Conservation (phyloP, 257 asterid genomes). For the Rehmannia glutinosa region DNA sequence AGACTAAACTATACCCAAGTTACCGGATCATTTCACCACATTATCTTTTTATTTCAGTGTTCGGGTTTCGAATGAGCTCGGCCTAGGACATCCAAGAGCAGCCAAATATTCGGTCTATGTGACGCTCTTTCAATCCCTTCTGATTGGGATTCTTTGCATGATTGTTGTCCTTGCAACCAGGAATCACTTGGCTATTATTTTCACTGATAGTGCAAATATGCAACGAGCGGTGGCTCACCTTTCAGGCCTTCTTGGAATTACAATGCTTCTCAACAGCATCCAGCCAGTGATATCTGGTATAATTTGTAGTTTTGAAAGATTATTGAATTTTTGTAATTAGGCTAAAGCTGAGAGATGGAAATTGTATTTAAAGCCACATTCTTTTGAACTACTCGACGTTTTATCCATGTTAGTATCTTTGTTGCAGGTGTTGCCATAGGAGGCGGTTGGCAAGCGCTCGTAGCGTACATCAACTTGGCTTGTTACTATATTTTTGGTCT, state of each 20-base stretch:
- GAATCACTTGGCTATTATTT: constrained; percentile 40
- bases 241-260: constrained; percentile 46
- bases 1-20: too few species aligned
- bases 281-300: constrained; percentile 71
- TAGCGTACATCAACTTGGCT: constrained; percentile 64
- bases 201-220: constrained; percentile 49
- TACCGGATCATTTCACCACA: too few species aligned
- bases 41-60: constrained; percentile 30
- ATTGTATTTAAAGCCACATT: too few species aligned
- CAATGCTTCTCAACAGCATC: constrained; percentile 60
- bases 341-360: too few species aligned
- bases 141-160: constrained; percentile 56
- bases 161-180: constrained; percentile 30
- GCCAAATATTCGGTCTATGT: constrained; percentile 49
- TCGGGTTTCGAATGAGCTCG: constrained; percentile 65
- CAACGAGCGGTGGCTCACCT: constrained; percentile 46
- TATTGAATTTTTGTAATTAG: too few species aligned
- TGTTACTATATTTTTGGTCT: constrained; percentile 64
- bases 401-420: neutral
- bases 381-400: too few species aligned
- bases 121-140: constrained; percentile 45
- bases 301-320: too few species aligned
- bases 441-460: constrained; percentile 76
- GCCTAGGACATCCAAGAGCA: constrained; percentile 52
- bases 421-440: constrained; percentile 68